Base-by-base conservation (phyloP, 1,284 basidiomycete genomes). In the Mycena citricolor region DNA sequence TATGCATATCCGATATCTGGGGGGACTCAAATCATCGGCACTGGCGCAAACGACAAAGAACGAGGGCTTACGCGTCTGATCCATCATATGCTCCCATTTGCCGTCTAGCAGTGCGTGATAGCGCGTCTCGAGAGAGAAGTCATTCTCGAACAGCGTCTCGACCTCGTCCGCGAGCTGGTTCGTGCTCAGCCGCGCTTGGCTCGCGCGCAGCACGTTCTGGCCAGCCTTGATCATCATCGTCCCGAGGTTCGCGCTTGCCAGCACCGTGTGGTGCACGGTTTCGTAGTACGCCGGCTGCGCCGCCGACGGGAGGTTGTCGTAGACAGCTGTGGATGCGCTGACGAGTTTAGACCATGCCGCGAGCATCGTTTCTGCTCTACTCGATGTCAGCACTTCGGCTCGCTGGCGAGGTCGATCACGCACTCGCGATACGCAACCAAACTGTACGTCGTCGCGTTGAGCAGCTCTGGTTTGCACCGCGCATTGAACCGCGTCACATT, bases 11-110 rank as follows among this genome's bases (percentile, higher is more conserved):
- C 74, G 42, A 80, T 57, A 61, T 81, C 70, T 72, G 37, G 37
- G 24, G n/a, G 21, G 8, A 10, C n/a, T n/a, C n/a, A n/a, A n/a
- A n/a, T n/a, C n/a, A n/a, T n/a, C 10, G n/a, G n/a, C n/a, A n/a
- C n/a, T n/a, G n/a, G 35, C 34, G 21, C 23, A 17, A 20, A 22
- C 7, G 8, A 32, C n/a, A 23, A 28, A 22, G 28, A 34, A 28
- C 14, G 16, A 20, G 5, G 10, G 51, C 65, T 48, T 44, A 70
- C 70, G 77, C 6, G 78, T 81, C 55, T 85, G 82, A 50, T 79
- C 74, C 75, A 86, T 82, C 74, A 84, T 83, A 54, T 77, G 74
- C 46, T 74, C 63, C 77, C 79, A 82, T 73, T 81, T 81, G 6
- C 76, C 79, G 54, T 77, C 65, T 3, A 82, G 65, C n/a, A 83